Evolutionary conservation across 345 rosid species (phyloP).

Genomic region (Populus davidiana): DNA sequence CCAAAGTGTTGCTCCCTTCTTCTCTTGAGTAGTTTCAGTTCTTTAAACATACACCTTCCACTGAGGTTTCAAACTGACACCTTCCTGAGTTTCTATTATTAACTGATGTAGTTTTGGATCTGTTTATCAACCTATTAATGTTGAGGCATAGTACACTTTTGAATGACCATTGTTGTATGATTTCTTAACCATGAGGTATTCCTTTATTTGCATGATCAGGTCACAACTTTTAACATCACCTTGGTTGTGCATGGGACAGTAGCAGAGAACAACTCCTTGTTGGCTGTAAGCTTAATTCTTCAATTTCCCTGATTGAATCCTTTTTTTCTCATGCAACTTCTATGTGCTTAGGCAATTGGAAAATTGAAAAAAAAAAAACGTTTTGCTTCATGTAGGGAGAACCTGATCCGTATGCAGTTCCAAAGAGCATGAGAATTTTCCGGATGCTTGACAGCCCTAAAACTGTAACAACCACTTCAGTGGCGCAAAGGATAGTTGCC

Average conservation of each 20-base stretch:
- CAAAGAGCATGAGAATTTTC: constrained; percentile 77
- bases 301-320: background rate
- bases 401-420: constrained; percentile 67
- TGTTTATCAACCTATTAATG: background rate
- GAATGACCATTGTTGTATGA: background rate
- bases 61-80: background rate
- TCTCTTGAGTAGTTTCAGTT: background rate
- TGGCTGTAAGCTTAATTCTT: constrained; percentile 34
- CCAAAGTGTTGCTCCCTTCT: background rate
- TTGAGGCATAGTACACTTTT: background rate
- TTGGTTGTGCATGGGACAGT: constrained; percentile 85
- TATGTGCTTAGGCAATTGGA: background rate
- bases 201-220: constrained; percentile 35
- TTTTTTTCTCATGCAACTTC: background rate
- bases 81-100: background rate
- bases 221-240: constrained; percentile 76
- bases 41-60: background rate
- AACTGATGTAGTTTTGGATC: background rate
- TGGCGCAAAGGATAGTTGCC: constrained; percentile 76
- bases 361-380: background rate
- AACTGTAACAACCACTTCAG: constrained; percentile 64
- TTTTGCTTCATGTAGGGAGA: constrained; percentile 43
- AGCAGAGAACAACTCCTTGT: constrained; percentile 52
- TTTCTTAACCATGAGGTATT: background rate
- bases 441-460: constrained; percentile 68